Evolutionary conservation across 2,329 filamentous ascomycete species (phyloP).

Genomic region (Hypoxylon sp.): DNA sequence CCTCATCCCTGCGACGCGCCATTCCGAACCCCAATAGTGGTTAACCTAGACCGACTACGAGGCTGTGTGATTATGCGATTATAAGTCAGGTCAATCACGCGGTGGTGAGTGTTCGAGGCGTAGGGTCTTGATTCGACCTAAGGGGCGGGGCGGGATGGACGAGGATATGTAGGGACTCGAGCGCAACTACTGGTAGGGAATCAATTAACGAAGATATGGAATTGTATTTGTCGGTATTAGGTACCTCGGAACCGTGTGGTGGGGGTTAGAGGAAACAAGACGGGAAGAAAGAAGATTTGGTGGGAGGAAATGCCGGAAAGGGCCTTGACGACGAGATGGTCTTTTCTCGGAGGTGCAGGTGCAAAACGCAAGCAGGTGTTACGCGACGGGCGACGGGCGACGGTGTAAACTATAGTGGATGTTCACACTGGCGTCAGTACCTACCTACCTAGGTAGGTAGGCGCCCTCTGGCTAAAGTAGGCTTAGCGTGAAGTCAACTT

Average conservation of each 20-base stretch:
- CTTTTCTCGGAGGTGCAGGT: conserved; percentile 23
- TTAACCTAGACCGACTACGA: not conserved
- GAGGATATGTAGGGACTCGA: conserved; percentile 8
- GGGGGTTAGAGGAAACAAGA: conserved; percentile 8
- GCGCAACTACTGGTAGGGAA: conserved; percentile 19
- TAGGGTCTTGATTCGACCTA: conserved; percentile 15
- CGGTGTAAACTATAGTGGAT: not conserved
- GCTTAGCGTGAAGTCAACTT: conserved; percentile 31
- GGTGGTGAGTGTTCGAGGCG: conserved; percentile 13
- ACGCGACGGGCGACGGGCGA: conserved; percentile 32
- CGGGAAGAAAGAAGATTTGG: conserved; percentile 22
- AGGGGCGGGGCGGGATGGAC: conserved; percentile 21
- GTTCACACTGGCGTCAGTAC: not conserved
- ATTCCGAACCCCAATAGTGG: conserved; percentile 41
- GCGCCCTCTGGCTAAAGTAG: not conserved
- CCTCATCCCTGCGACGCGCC: conserved; percentile 56
- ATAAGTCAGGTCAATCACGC: not conserved
- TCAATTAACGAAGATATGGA: conserved; percentile 22
- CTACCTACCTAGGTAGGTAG: not conserved
- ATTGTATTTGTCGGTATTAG: conserved; percentile 7
- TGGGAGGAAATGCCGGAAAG: conserved; percentile 35
- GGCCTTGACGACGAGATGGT: conserved; percentile 34
- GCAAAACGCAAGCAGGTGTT: conserved; percentile 25
- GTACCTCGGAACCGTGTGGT: conserved; percentile 1
- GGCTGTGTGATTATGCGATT: conserved; percentile 3